phyloP scores from a whole-genome alignment of 139 green algal genomes.

The Chlorella sp. region DNA sequence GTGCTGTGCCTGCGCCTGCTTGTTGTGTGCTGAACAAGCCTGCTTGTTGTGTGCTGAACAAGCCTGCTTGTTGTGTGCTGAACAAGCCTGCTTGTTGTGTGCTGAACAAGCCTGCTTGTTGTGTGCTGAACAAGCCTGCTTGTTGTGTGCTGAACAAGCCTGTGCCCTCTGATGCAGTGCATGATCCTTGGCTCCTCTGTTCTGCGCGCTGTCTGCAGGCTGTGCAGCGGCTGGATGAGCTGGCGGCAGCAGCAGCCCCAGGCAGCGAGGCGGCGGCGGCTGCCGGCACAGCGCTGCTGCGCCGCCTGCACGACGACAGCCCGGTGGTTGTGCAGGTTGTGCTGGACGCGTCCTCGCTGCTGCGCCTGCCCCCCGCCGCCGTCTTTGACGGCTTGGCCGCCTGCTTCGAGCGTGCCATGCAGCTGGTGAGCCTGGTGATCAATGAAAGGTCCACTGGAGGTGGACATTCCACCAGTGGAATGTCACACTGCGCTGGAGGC shows the following conservation, averaged over 20 bases:
- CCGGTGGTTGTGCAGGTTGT: constrained; percentile 39
- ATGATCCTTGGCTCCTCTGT: neutral
- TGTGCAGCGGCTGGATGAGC: constrained; percentile 28
- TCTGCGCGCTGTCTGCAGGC: neutral
- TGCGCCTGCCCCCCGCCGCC: constrained; percentile 6
- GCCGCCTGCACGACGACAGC: constrained; percentile 50
- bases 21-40: too few species aligned
- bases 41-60: neutral
- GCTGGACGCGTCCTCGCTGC: constrained; percentile 13
- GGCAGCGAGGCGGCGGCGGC: constrained; percentile 16
- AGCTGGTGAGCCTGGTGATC: neutral
- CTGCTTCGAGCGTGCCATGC: constrained; percentile 16
- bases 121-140: neutral
- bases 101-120: neutral
- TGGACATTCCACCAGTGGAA: too few species aligned
- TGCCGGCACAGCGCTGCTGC: constrained; percentile 21
- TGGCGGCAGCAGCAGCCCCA: neutral
- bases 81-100: too few species aligned
- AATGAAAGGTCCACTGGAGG: neutral
- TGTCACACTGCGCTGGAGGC: neutral
- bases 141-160: too few species aligned
- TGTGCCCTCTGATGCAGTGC: neutral
- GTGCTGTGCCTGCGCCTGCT: neutral
- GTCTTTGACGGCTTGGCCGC: constrained; percentile 30
- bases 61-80: neutral